Evolutionary conservation across 495 filamentous ascomycete species (phyloP), one percentile per base, ranked within the genome.

Genomic region (Podospora pseudopauciseta): DNA sequence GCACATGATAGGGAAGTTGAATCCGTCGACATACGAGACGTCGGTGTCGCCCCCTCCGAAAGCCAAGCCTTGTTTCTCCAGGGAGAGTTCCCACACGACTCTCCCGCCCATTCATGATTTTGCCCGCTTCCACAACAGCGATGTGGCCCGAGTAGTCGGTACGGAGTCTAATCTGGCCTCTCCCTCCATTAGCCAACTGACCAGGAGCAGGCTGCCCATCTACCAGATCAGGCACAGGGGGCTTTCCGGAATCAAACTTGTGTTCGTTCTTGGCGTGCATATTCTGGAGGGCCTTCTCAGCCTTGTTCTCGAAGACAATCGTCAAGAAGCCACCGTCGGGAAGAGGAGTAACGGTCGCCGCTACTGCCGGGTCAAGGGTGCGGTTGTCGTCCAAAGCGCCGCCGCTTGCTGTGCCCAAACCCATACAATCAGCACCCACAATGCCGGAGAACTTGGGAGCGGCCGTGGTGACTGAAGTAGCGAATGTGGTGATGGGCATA

Each of bases 1-100:
- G 59, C 59, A 61, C 5, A 30, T 7, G 16, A 61, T 61, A 2
- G 59, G 59, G 16, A 7, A 23, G 1, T 23, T 61, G 32, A 34
- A 49, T 1, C 61, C 61, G 61, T 53, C 61, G 11, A 63, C 61
- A 13, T 63, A 63, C 2, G 61, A 63, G 15, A 63, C 61, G 32
- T 63, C 11, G 18, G 49, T 34, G 6, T 26, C 59, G 13, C 59
- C 59, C 26, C 1, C 3, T 6, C 6, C 23, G 1, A 18, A 61
- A 18, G 3, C 27, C 16, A 26, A 18, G 5, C 6, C 26, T 23
- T 23, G 20, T 7, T 26, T 61, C 3, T 26, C 16, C 56, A 59
- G 7, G 6, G 26, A 23, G 59, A 32, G 32, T 28, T 61, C 59
- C 3, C 30, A 13, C 23, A 61, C 1, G 23, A 18, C 23, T 28